Percentiles rank a stretch among this genome's conserved stretches.
Evolutionary conservation across 2,329 filamentous ascomycete genomes (phyloP).

Genomic region (Stenocarpella maydis): DNA sequence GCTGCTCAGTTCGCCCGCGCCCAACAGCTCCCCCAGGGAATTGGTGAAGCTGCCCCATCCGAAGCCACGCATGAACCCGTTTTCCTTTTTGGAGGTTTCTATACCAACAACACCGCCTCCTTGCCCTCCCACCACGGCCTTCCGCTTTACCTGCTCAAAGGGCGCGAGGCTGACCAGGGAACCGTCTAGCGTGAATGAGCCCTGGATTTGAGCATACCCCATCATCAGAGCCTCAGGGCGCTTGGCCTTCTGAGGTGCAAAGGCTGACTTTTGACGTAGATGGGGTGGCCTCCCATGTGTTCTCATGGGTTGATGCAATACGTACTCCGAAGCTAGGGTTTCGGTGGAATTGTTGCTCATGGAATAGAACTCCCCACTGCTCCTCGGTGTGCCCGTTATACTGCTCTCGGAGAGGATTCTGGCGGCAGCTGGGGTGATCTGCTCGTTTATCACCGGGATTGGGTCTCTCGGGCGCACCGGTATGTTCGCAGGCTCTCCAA

Average conservation of each 20-base stretch:
- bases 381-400: slow-evolving; percentile 80
- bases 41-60: slow-evolving; percentile 90
- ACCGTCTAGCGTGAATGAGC: slow-evolving; percentile 90
- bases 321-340: slow-evolving; percentile 89
- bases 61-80: slow-evolving; percentile 81
- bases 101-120: slow-evolving; percentile 87
- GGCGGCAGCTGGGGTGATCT: slow-evolving; percentile 64
- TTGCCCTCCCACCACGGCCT: slow-evolving; percentile 87
- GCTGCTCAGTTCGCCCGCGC: slow-evolving; percentile 85
- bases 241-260: slow-evolving; percentile 53
- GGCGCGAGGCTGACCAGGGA: slow-evolving; percentile 88
- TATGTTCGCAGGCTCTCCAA: slow-evolving; percentile 47
- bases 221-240: slow-evolving; percentile 89
- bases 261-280: slow-evolving; percentile 55
- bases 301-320: slow-evolving; percentile 58
- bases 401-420: slow-evolving; percentile 82
- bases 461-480: slow-evolving; percentile 53
- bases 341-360: slow-evolving; percentile 95
- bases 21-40: slow-evolving; percentile 87
- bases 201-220: slow-evolving; percentile 95
- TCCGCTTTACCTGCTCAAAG: slow-evolving; percentile 96
- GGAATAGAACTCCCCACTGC: slow-evolving; percentile 94
- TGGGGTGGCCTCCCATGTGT: slow-evolving; percentile 52
- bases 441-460: slow-evolving; percentile 63
- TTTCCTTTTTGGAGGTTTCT: slow-evolving; percentile 76